phyloP scores from a whole-genome alignment of 176 grass and related monocot genomes.

The Calamus simplicifolius region DNA sequence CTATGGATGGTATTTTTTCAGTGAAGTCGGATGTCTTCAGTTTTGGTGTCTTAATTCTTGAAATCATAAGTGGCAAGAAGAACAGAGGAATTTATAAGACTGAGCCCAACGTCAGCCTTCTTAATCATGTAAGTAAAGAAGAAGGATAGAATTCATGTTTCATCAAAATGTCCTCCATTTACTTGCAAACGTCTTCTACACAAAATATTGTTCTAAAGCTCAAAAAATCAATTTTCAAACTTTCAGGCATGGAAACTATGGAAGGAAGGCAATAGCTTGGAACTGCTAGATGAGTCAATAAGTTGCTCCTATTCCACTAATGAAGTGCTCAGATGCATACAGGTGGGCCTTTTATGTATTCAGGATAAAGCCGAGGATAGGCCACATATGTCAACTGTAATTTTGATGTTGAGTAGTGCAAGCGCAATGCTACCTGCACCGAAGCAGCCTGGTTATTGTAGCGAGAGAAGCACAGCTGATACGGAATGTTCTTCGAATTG shows the following conservation, averaged over 20 bases:
- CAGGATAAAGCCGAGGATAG: slow-evolving; percentile 1
- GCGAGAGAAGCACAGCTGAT: too few relatives aligned
- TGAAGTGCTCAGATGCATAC: slow-evolving; percentile 3
- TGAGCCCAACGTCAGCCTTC: not conserved
- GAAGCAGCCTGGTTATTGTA: not conserved
- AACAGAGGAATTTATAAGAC: slow-evolving; percentile 3
- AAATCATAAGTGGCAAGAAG: slow-evolving; percentile 19
- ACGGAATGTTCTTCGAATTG: too few relatives aligned
- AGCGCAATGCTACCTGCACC: not conserved
- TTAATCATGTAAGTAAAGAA: slow-evolving; percentile 1
- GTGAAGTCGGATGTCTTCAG: slow-evolving; percentile 20
- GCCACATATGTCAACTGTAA: slow-evolving; percentile 1
- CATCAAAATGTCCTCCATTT: too few relatives aligned
- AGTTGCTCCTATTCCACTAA: not conserved
- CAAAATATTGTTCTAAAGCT: too few relatives aligned
- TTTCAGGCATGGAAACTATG: slow-evolving; percentile 1
- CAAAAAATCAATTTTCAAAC: too few relatives aligned
- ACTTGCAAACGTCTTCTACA: too few relatives aligned
- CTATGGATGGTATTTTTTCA: slow-evolving; percentile 19
- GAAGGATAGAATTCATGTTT: not conserved
- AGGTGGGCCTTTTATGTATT: slow-evolving; percentile 5
- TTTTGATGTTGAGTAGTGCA: not conserved
- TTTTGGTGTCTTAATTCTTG: slow-evolving; percentile 7
- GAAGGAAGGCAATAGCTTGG: slow-evolving; percentile 2
- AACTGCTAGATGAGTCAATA: not conserved